These are phyloP conservation scores for Xerocomus nothofagi DNA, from an alignment of 1,284 basidiomycete species.

Conservation along the genomic window DNA sequence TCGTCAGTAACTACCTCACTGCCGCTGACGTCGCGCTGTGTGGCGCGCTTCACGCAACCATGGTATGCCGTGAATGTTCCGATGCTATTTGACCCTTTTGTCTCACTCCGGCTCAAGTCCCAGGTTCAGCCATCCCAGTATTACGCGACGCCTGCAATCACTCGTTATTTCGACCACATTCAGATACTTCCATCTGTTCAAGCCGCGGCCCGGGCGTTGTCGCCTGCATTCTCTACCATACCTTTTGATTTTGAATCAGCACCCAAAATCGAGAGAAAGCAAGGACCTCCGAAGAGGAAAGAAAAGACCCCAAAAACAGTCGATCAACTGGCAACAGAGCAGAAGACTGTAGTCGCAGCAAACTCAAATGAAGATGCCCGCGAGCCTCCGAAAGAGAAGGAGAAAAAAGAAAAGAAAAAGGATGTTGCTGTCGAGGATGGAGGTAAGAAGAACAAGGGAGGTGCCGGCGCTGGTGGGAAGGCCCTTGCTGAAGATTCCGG, in stretches of 20 bases:
- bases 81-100: not conserved
- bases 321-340: slow-evolving; percentile 33
- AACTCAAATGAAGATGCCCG: slow-evolving; percentile 32
- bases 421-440: slow-evolving; percentile 43
- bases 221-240: slow-evolving; percentile 61
- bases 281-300: slow-evolving; percentile 77
- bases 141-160: slow-evolving; percentile 76
- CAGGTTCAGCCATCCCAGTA: slow-evolving; percentile 66
- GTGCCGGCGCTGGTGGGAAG: slow-evolving; percentile 37
- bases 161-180: slow-evolving; percentile 93
- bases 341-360: slow-evolving; percentile 28
- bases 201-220: slow-evolving; percentile 50
- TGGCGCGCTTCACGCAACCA: slow-evolving; percentile 73
- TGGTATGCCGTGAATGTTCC: slow-evolving; percentile 53
- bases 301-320: slow-evolving; percentile 65
- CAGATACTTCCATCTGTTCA: slow-evolving; percentile 69
- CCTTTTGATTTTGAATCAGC: slow-evolving; percentile 74
- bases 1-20: slow-evolving; percentile 81
- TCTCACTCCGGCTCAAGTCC: slow-evolving; percentile 46
- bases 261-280: slow-evolving; percentile 71
- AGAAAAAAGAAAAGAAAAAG: slow-evolving; percentile 51
- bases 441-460: slow-evolving; percentile 47
- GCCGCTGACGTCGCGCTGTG: slow-evolving; percentile 86
- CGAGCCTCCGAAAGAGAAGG: slow-evolving; percentile 41
- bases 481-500: slow-evolving; percentile 62